phyloP scores from a whole-genome alignment of 108 stramenopile species.

The Cyclotella baltica region DNA sequence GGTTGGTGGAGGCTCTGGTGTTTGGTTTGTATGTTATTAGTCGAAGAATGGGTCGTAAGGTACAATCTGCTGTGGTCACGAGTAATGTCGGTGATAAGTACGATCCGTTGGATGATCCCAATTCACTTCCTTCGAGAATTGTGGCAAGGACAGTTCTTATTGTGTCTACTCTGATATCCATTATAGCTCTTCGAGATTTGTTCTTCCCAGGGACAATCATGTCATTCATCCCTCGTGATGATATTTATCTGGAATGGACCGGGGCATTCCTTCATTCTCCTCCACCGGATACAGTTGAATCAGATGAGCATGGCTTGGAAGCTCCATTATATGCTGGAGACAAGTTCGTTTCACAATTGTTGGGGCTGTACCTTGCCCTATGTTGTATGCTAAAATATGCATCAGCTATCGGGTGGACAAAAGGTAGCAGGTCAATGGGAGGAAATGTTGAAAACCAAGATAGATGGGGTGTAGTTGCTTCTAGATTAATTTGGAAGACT shows the following conservation, averaged over 20 bases:
- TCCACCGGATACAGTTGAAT: slow-evolving; percentile 79
- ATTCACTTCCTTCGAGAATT: slow-evolving; percentile 73
- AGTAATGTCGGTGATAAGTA: background rate
- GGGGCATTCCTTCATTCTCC: slow-evolving; percentile 88
- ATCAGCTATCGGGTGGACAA: slow-evolving; percentile 57
- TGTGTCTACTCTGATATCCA: slow-evolving; percentile 60
- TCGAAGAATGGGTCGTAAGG: slow-evolving; percentile 25
- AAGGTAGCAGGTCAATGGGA: slow-evolving; percentile 36
- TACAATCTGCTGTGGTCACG: background rate
- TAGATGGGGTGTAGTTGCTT: slow-evolving; percentile 70
- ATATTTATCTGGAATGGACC: slow-evolving; percentile 91
- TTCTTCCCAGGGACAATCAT: slow-evolving; percentile 80
- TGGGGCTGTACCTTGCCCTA: slow-evolving; percentile 72
- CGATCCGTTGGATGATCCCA: slow-evolving; percentile 52
- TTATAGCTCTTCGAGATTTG: slow-evolving; percentile 78
- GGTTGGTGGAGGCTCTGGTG: slow-evolving; percentile 70
- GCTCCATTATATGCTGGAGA: slow-evolving; percentile 79
- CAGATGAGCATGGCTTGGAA: slow-evolving; percentile 72
- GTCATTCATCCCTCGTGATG: slow-evolving; percentile 83
- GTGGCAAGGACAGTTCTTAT: slow-evolving; percentile 74
- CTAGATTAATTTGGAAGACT: slow-evolving; percentile 83
- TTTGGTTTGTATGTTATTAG: slow-evolving; percentile 58
- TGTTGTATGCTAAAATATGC: slow-evolving; percentile 74
- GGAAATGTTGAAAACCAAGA: slow-evolving; percentile 63
- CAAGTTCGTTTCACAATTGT: slow-evolving; percentile 76